Base-by-base conservation (phyloP, 1,284 basidiomycete species). In the Ustilago lituana region DNA sequence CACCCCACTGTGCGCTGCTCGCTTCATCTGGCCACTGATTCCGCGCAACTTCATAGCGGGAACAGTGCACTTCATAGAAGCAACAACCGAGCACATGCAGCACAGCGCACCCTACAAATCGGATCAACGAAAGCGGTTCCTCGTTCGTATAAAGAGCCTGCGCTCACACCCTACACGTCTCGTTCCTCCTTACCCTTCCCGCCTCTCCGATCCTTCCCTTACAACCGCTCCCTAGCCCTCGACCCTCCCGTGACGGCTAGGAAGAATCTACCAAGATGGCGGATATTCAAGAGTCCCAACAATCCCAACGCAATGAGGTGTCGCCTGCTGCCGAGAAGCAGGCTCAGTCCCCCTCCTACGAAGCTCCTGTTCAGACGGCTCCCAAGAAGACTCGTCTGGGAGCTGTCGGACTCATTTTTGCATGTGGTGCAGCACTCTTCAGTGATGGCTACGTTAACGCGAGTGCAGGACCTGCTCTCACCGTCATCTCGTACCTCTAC, bases 371-470 rank as follows among this genome's bases (percentile, higher is more conserved):
- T 29, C 47, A 55, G 17, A 59, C 66, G 12, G 19, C 29, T 6
- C 19, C 60, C 35, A 55, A 59, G 29, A 70, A 70, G 41, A 32
- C 40, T 20, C 54, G 58, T 8, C 57, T 71, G 7, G 58, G 62
- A 1, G 62, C 62, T 3, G 62, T 71, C n/a, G 46, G 44, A 1
- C 45, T 67, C 27, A 77, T 81, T 47, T 79, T 79, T 26, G 76
- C 79, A 1, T 80, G 79, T 35, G 79, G 79, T 45, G 56, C 74
- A 0, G 73, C 78, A 1, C 64, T 81, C 12, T 81, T 80, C 64
- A 67, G 61, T 8, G 79, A 81, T 32, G 79, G 79, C 14, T 81
- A 81, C 41, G 67, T 74, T 17, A 80, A 80, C 29, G 64, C 74
- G 6, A 37, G 54, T 17, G 29, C 55, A 17, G 77, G 79, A 22